Evolutionary conservation across 2,329 filamentous ascomycete genomes (phyloP), one percentile per base, ranked within the genome.

Genomic region (Fusarium sp.): DNA sequence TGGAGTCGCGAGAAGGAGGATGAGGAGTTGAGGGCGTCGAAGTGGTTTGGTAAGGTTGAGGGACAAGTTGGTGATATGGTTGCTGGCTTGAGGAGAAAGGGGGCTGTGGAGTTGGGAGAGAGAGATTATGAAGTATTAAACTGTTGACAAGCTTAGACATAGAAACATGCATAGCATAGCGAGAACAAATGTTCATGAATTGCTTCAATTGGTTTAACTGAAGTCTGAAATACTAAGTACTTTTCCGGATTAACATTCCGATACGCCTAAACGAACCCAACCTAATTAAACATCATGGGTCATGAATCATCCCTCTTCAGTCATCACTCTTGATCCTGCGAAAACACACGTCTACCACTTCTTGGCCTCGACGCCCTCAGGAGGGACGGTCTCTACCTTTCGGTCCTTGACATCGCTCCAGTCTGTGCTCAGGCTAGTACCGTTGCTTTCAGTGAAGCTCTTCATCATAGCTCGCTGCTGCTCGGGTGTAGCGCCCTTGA

Each of bases 391-490:
- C 76, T 92, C 87, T 26, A 97, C 91, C 24, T 81, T 90, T 19
- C 87, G 88, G 66, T 84, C 86, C 50, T 88, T 87, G 20, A 97
- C 95, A 65, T 97, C 92, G 11, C 82, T 80, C 96, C 96, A 99
- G 77, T 95, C 93, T 0, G 96, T 99, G 79, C 93, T 97, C 49
- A 99, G 82, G 4, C 92, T 87, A 0, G 96, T 99, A 6, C 96
- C 96, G 71, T 96, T 96, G 79, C 94, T 97, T 83, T 99, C 95
- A 15, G 89, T 85, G 75, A 93, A 98, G 76, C 93, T 97, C 87
- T 99, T 99, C 89, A 96, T 93, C 96, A 99, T 99, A 10, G 96
- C 96, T 3, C 94, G 89, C 75, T 89, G 89, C 60, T 93, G 92
- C 72, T 99, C 95, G 0, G 90, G 88, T 48, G 91, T 89, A 0